Conservation (phyloP, 441 rosid species). For the Raphanus hybrid region DNA sequence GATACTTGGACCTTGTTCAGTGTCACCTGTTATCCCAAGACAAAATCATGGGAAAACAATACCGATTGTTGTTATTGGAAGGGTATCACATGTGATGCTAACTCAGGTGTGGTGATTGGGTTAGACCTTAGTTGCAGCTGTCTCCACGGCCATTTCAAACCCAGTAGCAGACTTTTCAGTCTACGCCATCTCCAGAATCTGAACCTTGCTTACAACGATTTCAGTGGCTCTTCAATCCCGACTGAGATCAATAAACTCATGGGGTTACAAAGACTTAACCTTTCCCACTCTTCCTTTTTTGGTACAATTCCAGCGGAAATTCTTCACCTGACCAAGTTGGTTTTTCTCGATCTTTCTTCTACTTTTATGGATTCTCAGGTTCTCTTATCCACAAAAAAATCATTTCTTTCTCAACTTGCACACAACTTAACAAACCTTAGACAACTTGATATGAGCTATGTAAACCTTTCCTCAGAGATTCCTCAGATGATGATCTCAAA, state of each 20-base stretch:
- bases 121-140: no score
- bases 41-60: constrained; percentile 35
- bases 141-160: constrained; percentile 24
- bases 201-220: constrained; percentile 32
- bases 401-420: background rate
- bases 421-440: background rate
- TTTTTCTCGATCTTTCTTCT: constrained; percentile 7
- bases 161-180: constrained; percentile 36
- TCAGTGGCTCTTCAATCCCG: background rate
- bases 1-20: no score
- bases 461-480: background rate
- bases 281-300: background rate
- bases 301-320: background rate
- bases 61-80: constrained; percentile 41
- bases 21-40: background rate
- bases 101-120: background rate
- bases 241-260: background rate
- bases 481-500: background rate
- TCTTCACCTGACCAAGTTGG: constrained; percentile 6
- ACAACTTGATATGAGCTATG: background rate
- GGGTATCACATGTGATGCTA: constrained; percentile 33
- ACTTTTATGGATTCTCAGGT: background rate
- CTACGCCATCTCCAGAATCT: constrained; percentile 31
- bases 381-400: background rate
- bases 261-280: background rate